A percentile compares a stretch with the other conserved stretches of the same genome.
These are phyloP conservation scores for Aspergillus chevalieri DNA, from an alignment of 2,329 filamentous ascomycete species.

Conservation along the genomic window DNA sequence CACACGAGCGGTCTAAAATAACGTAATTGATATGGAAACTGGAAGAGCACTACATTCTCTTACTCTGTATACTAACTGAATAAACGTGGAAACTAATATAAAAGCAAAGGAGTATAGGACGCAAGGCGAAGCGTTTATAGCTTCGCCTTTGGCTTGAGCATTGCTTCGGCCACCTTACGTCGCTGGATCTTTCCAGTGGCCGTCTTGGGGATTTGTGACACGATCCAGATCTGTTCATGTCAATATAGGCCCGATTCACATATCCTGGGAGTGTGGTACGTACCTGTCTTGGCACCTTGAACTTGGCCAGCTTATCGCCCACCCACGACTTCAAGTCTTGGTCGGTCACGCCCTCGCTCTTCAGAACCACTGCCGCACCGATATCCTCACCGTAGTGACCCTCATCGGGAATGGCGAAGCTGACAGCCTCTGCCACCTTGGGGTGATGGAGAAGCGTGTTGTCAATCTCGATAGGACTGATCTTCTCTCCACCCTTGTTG, in stretches of 20 bases:
- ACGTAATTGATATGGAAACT: too few species aligned
- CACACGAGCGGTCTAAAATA: too few species aligned
- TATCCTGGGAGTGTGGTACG: constrained; percentile 18
- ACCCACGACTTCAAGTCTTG: constrained; percentile 65
- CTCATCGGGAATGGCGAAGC: constrained; percentile 75
- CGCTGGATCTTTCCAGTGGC: constrained; percentile 87
- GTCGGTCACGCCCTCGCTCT: constrained; percentile 53
- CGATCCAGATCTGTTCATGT: constrained; percentile 62
- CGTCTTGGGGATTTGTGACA: constrained; percentile 79
- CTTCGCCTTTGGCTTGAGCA: constrained; percentile 55
- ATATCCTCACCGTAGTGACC: constrained; percentile 73
- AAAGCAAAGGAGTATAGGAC: too few species aligned
- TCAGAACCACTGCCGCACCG: constrained; percentile 68
- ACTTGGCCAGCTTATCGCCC: constrained; percentile 65
- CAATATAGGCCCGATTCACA: constrained; percentile 1
- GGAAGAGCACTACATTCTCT: too few species aligned
- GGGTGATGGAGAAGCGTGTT: constrained; percentile 71
- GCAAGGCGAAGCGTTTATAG: constrained; percentile 31
- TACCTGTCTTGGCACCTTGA: constrained; percentile 80
- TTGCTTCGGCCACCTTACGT: constrained; percentile 76
- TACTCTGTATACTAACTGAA: too few species aligned
- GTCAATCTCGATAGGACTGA: constrained; percentile 80
- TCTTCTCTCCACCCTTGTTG: constrained; percentile 84
- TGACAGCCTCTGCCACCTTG: constrained; percentile 69
- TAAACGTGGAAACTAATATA: too few species aligned